These are phyloP conservation scores for Babesia ovata DNA, from an alignment of 169 alveolate genomes.

Conservation along the genomic window DNA sequence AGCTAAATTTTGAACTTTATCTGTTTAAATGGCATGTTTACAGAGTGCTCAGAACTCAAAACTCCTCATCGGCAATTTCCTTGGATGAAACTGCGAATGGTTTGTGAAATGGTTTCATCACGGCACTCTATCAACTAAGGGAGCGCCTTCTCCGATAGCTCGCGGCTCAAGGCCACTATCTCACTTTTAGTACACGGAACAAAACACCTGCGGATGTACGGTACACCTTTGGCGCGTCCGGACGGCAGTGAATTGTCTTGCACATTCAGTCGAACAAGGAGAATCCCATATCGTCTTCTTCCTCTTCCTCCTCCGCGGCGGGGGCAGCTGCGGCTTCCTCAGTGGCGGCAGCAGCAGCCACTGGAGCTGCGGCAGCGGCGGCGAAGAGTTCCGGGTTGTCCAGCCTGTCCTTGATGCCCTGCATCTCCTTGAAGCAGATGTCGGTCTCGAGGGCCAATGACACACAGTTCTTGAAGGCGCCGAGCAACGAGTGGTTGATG, in stretches of 20 bases:
- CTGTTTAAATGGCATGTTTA: slow-evolving; percentile 6
- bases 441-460: slow-evolving; percentile 93
- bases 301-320: slow-evolving; percentile 92
- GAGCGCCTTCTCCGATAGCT: slow-evolving; percentile 18
- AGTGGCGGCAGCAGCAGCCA: slow-evolving; percentile 78
- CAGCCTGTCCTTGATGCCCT: slow-evolving; percentile 86
- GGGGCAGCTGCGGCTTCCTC: slow-evolving; percentile 78
- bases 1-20: neutral
- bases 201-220: neutral
- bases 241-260: neutral
- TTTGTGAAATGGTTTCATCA: slow-evolving; percentile 53
- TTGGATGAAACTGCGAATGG: slow-evolving; percentile 71
- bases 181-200: neutral
- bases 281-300: slow-evolving; percentile 95
- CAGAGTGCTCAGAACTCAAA: slow-evolving; percentile 58
- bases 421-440: slow-evolving; percentile 92
- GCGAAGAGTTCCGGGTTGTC: slow-evolving; percentile 91
- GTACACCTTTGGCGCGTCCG: neutral
- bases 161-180: slow-evolving; percentile 9
- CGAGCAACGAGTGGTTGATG: slow-evolving; percentile 92
- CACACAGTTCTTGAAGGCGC: slow-evolving; percentile 96
- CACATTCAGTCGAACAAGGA: slow-evolving; percentile 84
- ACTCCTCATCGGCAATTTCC: slow-evolving; percentile 45
- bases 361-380: slow-evolving; percentile 84
- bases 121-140: slow-evolving; percentile 16